phyloP scores from a whole-genome alignment of 208 protist species.

The Acanthamoeba royreba region DNA sequence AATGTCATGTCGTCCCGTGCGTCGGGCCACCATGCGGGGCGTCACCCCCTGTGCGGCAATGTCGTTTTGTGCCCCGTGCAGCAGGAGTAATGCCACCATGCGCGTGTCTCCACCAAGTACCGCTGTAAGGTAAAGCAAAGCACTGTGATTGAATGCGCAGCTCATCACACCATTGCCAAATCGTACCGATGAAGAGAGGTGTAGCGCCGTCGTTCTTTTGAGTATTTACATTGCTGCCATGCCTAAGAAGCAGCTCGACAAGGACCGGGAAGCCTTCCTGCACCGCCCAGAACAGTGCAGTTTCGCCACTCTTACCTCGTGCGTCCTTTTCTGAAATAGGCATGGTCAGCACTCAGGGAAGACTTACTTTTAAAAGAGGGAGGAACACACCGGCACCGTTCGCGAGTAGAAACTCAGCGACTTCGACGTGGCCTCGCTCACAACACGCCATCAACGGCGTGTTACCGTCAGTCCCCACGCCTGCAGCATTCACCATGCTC shows the following conservation, averaged over 20 bases:
- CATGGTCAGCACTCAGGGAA: background rate
- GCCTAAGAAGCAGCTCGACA: background rate
- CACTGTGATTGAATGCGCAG: too few species aligned
- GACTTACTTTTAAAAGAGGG: background rate
- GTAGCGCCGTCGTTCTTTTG: constrained; percentile 1
- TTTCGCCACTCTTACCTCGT: background rate
- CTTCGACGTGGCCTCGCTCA: background rate
- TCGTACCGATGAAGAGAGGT: background rate
- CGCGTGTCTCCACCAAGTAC: background rate
- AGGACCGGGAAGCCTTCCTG: background rate
- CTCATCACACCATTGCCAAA: too few species aligned
- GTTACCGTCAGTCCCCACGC: background rate
- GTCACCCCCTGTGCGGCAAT: background rate
- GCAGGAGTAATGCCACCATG: background rate
- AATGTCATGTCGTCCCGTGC: background rate
- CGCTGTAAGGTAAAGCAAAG: too few species aligned
- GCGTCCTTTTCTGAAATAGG: background rate
- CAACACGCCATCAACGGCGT: background rate
- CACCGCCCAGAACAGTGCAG: background rate
- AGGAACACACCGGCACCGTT: background rate
- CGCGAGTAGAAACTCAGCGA: background rate
- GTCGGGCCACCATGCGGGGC: background rate
- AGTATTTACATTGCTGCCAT: background rate
- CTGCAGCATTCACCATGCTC: background rate
- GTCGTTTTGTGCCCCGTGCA: background rate